Percentiles rank a stretch among this genome's conserved stretches.
Conservation (phyloP, 116 monocot genomes). For the Zostera marina region DNA sequence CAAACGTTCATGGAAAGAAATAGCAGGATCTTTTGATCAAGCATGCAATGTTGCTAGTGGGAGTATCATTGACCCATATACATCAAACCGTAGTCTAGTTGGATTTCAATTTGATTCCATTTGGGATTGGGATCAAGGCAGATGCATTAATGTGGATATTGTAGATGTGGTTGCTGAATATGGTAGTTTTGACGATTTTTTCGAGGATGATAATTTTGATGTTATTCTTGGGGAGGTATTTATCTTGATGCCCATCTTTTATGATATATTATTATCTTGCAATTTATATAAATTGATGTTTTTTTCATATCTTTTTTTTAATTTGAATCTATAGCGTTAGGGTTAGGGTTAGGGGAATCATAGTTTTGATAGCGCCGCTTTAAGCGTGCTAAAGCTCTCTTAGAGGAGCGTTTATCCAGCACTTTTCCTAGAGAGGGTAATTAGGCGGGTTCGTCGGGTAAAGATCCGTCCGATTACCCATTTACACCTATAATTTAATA, state of each 20-base stretch:
- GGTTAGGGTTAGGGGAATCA: too few relatives aligned
- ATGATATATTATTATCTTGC: neutral
- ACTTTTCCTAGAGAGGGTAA: too few relatives aligned
- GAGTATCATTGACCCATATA: slow-evolving; percentile 21
- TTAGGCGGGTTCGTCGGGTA: too few relatives aligned
- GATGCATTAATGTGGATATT: slow-evolving; percentile 43
- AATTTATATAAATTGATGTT: neutral
- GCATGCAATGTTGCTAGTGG: slow-evolving; percentile 25
- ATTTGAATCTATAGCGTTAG: too few relatives aligned
- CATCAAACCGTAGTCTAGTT: slow-evolving; percentile 30
- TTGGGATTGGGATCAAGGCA: slow-evolving; percentile 58
- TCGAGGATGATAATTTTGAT: slow-evolving; percentile 55
- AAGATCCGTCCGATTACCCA: too few relatives aligned
- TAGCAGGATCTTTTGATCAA: slow-evolving; percentile 34
- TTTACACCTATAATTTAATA: too few relatives aligned
- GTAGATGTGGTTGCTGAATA: slow-evolving; percentile 56
- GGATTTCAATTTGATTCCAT: slow-evolving; percentile 24
- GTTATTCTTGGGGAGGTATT: slow-evolving; percentile 92
- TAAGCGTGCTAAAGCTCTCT: too few relatives aligned
- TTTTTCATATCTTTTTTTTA: neutral
- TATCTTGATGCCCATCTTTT: neutral
- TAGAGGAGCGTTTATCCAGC: too few relatives aligned
- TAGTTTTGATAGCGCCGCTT: too few relatives aligned
- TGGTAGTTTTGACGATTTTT: slow-evolving; percentile 90
- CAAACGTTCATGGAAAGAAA: slow-evolving; percentile 40